A percentile compares a stretch with the other conserved stretches of the same genome.
phyloP scores from a whole-genome alignment of 1,139 yeast species.

The Blastobotrys ciferrii region DNA sequence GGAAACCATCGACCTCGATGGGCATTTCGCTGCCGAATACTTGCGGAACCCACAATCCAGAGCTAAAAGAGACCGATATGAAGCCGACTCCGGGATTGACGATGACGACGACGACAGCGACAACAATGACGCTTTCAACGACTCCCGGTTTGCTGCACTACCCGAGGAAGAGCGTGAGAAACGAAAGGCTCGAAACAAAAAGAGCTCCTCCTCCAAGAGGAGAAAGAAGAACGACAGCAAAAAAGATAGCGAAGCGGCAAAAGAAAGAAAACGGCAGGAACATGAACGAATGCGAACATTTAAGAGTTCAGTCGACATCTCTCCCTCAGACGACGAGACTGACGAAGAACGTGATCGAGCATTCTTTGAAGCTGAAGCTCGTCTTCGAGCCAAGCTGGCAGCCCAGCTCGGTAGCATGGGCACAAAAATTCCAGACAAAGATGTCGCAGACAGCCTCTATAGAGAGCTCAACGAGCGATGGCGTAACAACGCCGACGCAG shows the following conservation, averaged over 20 bases:
- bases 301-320: constrained; percentile 48
- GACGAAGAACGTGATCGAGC: constrained; percentile 55
- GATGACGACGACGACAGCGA: constrained; percentile 14
- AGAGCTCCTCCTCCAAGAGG: constrained; percentile 10
- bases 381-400: constrained; percentile 7
- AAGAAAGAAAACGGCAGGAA: background rate
- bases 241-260: constrained; percentile 9
- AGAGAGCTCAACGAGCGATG: constrained; percentile 7
- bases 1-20: constrained; percentile 42
- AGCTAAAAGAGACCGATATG: constrained; percentile 2
- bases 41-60: background rate
- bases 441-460: constrained; percentile 12
- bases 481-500: constrained; percentile 1
- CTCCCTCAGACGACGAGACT: constrained; percentile 65
- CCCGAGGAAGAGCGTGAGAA: constrained; percentile 18
- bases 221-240: constrained; percentile 8
- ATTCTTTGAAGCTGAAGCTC: constrained; percentile 56
- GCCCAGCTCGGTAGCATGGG: constrained; percentile 2
- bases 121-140: constrained; percentile 20
- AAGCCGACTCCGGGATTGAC: constrained; percentile 12
- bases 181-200: too few species aligned
- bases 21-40: constrained; percentile 4
- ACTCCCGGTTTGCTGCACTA: constrained; percentile 24
- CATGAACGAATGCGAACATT: constrained; percentile 13
- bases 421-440: constrained; percentile 2